These are phyloP conservation scores for Rugonectria rugulosa DNA, from an alignment of 2,329 filamentous ascomycete species.

Conservation along the genomic window DNA sequence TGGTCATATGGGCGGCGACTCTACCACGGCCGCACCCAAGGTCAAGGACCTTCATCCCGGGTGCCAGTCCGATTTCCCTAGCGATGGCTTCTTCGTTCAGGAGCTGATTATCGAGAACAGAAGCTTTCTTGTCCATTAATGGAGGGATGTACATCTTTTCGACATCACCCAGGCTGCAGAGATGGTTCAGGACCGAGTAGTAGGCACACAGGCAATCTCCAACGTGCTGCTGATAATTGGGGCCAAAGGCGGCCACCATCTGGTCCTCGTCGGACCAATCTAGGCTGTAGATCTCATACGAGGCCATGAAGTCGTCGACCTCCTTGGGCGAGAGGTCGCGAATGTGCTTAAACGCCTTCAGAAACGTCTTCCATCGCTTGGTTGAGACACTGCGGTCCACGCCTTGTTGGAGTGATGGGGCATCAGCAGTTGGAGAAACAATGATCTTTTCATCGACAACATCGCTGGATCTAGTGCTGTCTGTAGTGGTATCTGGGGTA, in stretches of 20 bases:
- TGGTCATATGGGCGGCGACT: constrained; percentile 19
- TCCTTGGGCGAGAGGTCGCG: constrained; percentile 8
- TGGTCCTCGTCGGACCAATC: constrained; percentile 15
- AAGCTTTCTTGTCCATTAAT: constrained; percentile 15
- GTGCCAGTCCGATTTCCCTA: constrained; percentile 4
- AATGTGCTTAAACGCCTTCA: constrained; percentile 16
- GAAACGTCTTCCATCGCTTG: constrained; percentile 13
- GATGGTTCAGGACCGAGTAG: constrained; percentile 17
- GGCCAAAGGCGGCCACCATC: constrained; percentile 12
- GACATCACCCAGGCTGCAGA: constrained; percentile 18
- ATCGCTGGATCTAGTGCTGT: constrained; percentile 8
- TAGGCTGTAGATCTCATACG: constrained; percentile 20
- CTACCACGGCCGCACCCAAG: constrained; percentile 18
- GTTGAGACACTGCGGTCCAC: constrained; percentile 4
- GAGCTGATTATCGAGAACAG: constrained; percentile 15
- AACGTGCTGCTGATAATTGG: constrained; percentile 13
- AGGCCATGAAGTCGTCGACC: constrained; percentile 19
- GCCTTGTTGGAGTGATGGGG: background rate
- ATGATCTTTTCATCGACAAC: constrained; percentile 7
- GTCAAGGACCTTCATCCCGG: constrained; percentile 10
- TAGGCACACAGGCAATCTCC: constrained; percentile 16
- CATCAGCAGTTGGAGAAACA: background rate
- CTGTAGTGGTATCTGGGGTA: background rate
- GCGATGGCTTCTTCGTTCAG: constrained; percentile 15
- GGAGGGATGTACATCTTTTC: constrained; percentile 23